Conservation (phyloP, 768 basidiomycete genomes). For the Sporobolomyces roseus region DNA sequence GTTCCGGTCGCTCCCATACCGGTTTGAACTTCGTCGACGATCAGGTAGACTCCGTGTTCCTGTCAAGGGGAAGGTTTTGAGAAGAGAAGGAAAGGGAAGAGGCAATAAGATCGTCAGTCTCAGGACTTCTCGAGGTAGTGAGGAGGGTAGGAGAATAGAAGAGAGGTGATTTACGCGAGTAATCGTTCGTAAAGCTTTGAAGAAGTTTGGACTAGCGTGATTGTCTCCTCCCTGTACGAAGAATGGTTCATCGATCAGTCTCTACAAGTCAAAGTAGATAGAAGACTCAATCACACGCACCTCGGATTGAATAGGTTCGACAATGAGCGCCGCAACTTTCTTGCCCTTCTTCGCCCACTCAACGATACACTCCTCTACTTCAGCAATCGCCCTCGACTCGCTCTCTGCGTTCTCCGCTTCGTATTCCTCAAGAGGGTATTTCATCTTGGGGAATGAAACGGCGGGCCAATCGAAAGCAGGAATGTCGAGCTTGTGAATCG, state of each 20-base stretch:
- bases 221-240: slow-evolving; percentile 54
- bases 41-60: slow-evolving; percentile 51
- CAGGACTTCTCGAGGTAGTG: too few relatives aligned
- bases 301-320: slow-evolving; percentile 51
- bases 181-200: slow-evolving; percentile 49
- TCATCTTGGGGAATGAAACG: slow-evolving; percentile 50
- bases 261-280: background rate
- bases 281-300: background rate
- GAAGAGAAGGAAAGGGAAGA: too few relatives aligned
- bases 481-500: slow-evolving; percentile 53
- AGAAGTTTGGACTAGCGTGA: slow-evolving; percentile 51
- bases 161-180: slow-evolving; percentile 40
- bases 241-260: background rate
- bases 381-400: slow-evolving; percentile 48
- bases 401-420: slow-evolving; percentile 49
- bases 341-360: slow-evolving; percentile 44
- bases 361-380: slow-evolving; percentile 41
- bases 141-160: too few relatives aligned
- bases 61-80: too few relatives aligned
- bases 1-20: slow-evolving; percentile 53
- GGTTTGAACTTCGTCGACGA: slow-evolving; percentile 53
- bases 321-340: slow-evolving; percentile 53
- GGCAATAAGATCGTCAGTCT: too few relatives aligned
- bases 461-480: slow-evolving; percentile 54
- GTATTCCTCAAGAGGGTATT: slow-evolving; percentile 51